Evolutionary conservation across 2,329 filamentous ascomycete genomes (phyloP).

Genomic region (Epichloe sylvatica): DNA sequence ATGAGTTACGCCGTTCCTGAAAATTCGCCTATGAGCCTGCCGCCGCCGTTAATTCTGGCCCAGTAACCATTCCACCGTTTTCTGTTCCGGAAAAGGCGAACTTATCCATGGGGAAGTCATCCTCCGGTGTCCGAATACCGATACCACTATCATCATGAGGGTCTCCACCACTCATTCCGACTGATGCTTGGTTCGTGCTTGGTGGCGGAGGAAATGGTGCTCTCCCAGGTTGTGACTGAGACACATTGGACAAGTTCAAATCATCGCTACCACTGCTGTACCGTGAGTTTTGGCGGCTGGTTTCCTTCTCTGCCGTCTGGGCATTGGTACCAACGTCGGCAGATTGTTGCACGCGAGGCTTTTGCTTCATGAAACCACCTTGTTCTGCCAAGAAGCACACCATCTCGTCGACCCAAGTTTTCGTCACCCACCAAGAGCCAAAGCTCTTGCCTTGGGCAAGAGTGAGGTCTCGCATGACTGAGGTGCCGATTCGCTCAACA

Average conservation of each 20-base stretch:
- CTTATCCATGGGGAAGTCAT: conserved; percentile 49
- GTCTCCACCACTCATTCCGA: conserved; percentile 26
- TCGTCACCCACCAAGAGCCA: conserved; percentile 88
- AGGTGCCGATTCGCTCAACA: conserved; percentile 60
- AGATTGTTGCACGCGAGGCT: conserved; percentile 21
- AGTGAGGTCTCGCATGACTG: conserved; percentile 68
- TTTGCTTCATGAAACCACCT: conserved; percentile 68
- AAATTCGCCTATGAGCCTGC: conserved; percentile 4
- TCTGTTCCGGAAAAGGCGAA: conserved; percentile 32
- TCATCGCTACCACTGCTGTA: conserved; percentile 34
- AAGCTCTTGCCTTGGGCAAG: conserved; percentile 67
- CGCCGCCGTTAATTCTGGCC: conserved; percentile 15
- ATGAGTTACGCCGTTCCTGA: not conserved
- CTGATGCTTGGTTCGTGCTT: conserved; percentile 28
- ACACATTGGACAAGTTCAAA: conserved; percentile 28
- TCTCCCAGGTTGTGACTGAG: conserved; percentile 33
- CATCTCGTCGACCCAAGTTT: conserved; percentile 94
- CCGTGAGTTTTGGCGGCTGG: conserved; percentile 21
- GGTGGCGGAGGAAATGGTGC: conserved; percentile 35
- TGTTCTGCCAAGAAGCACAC: conserved; percentile 77
- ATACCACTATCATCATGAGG: conserved; percentile 62
- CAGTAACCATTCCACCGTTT: conserved; percentile 20
- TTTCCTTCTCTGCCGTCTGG: conserved; percentile 23
- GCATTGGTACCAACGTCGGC: conserved; percentile 18
- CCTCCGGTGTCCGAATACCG: conserved; percentile 53